Evolutionary conservation across 495 filamentous ascomycete genomes (phyloP).

Genomic region (Emericellopsis terricola): DNA sequence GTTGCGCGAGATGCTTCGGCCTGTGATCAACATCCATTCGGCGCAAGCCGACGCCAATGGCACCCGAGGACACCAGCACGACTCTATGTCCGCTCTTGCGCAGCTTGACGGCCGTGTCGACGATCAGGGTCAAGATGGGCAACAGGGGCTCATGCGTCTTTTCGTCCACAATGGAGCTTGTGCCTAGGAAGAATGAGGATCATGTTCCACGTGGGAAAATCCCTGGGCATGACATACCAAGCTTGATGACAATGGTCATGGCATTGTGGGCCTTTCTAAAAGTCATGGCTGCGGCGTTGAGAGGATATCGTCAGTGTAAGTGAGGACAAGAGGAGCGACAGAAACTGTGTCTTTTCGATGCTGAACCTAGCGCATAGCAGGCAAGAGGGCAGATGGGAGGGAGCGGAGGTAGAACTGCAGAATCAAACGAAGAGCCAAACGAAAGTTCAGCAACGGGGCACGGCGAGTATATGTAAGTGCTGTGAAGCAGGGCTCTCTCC

Average conservation of each 20-base stretch:
- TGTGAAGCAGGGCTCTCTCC: too few relatives aligned
- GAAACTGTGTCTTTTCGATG: too few relatives aligned
- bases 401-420: too few relatives aligned
- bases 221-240: slow-evolving; percentile 41
- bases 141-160: slow-evolving; percentile 92
- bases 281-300: slow-evolving; percentile 29
- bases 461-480: too few relatives aligned
- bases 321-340: too few relatives aligned
- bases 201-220: background rate
- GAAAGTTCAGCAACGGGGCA: too few relatives aligned
- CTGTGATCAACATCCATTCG: slow-evolving; percentile 80
- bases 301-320: too few relatives aligned
- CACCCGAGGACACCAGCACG: slow-evolving; percentile 88
- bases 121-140: slow-evolving; percentile 74
- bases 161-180: slow-evolving; percentile 94
- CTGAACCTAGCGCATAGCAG: too few relatives aligned
- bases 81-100: slow-evolving; percentile 85
- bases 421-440: too few relatives aligned
- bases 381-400: too few relatives aligned
- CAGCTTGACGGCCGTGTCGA: slow-evolving; percentile 75
- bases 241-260: slow-evolving; percentile 78
- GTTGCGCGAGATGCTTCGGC: slow-evolving; percentile 70
- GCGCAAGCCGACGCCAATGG: slow-evolving; percentile 80
- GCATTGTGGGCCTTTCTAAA: slow-evolving; percentile 28
- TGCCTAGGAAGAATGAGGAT: slow-evolving; percentile 41